A percentile compares a stretch with the other conserved stretches of the same genome.
Conservation (phyloP, 2,329 filamentous ascomycete genomes). For the Cyphellophora europaea region DNA sequence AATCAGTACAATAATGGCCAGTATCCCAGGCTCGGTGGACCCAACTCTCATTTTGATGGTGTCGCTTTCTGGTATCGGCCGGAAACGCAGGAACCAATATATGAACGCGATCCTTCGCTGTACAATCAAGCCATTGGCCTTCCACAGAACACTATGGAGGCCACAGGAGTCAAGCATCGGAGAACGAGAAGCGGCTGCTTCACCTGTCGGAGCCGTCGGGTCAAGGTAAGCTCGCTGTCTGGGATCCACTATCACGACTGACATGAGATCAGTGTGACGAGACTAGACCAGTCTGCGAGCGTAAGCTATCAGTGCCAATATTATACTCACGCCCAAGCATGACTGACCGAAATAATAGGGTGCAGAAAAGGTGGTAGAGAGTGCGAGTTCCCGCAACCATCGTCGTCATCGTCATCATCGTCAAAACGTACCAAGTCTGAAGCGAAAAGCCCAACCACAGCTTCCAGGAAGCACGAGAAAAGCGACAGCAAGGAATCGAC, state of each 20-base stretch:
- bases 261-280: conserved; percentile 72
- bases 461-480: conserved; percentile 7
- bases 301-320: conserved; percentile 28
- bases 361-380: conserved; percentile 88
- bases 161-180: conserved; percentile 72
- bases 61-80: conserved; percentile 35
- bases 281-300: conserved; percentile 72
- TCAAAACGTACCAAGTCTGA: conserved; percentile 32
- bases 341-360: conserved; percentile 39
- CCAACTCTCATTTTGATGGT: conserved; percentile 28
- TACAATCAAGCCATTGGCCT: conserved; percentile 18
- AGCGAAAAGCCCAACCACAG: conserved; percentile 26
- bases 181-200: conserved; percentile 89
- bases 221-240: conserved; percentile 48
- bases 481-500: conserved; percentile 13
- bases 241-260: conserved; percentile 1
- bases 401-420: conserved; percentile 29
- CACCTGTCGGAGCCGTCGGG: conserved; percentile 79
- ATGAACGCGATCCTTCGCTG: conserved; percentile 22
- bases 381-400: conserved; percentile 75
- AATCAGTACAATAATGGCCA: conserved; percentile 20
- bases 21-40: conserved; percentile 14
- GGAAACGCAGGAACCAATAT: conserved; percentile 20
- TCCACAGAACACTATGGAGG: conserved; percentile 9
- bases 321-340: conserved; percentile 4